These are phyloP conservation scores for Lablab purpureus DNA, from an alignment of 306 rosid species.

Conservation along the genomic window DNA sequence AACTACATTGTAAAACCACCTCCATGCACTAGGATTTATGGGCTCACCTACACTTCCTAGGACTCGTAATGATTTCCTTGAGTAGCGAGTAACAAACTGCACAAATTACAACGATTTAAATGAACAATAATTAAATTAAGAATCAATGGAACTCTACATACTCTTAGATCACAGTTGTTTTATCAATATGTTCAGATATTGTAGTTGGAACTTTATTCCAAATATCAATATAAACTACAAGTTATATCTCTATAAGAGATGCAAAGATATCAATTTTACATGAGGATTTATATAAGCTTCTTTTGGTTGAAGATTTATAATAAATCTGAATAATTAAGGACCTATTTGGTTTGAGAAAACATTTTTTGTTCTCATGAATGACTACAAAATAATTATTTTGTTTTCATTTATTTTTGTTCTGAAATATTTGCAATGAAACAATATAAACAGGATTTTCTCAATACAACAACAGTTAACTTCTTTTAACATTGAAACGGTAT, in stretches of 20 bases:
- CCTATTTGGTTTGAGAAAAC: background rate
- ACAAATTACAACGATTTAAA: slow-evolving; percentile 24
- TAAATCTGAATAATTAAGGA: background rate
- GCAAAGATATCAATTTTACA: slow-evolving; percentile 23
- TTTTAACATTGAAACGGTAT: background rate
- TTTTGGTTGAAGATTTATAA: background rate
- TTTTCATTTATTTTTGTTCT: background rate
- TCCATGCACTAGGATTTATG: slow-evolving; percentile 99
- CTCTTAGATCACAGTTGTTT: slow-evolving; percentile 10
- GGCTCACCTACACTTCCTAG: slow-evolving; percentile 99
- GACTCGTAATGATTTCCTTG: slow-evolving; percentile 86
- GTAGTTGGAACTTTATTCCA: slow-evolving; percentile 1
- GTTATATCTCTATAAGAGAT: background rate
- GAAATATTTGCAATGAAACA: background rate
- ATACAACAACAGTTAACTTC: background rate
- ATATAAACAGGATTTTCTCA: background rate
- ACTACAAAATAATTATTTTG: background rate
- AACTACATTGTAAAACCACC: slow-evolving; percentile 96
- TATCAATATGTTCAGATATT: slow-evolving; percentile 25
- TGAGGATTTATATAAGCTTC: slow-evolving; percentile 20
- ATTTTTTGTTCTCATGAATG: background rate
- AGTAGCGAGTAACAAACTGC: slow-evolving; percentile 92
- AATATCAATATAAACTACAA: slow-evolving; percentile 22
- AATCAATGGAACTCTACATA: slow-evolving; percentile 15
- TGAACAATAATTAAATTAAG: slow-evolving; percentile 22